Percentiles rank a stretch among this genome's conserved stretches.
Conservation (phyloP, 768 basidiomycete genomes). For the Bullera alba region DNA sequence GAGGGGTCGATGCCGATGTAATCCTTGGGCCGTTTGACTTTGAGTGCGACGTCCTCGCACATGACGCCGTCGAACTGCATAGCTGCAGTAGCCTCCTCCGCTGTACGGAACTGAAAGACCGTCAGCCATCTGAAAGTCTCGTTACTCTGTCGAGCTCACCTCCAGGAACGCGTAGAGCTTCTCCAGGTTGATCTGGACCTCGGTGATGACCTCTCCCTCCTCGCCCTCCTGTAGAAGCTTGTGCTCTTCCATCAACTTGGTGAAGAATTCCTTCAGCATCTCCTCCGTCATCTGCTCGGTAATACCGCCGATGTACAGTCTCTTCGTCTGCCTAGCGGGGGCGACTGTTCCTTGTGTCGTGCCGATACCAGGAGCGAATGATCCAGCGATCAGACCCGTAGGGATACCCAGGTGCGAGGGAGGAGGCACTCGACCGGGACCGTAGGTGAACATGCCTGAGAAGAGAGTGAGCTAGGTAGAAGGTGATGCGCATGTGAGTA, state of each 20-base stretch:
- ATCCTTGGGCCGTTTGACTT: slow-evolving; percentile 95
- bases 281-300: slow-evolving; percentile 90
- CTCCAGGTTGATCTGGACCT: slow-evolving; percentile 94
- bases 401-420: slow-evolving; percentile 84
- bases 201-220: slow-evolving; percentile 75
- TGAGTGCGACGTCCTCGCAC: slow-evolving; percentile 88
- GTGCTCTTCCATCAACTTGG: slow-evolving; percentile 80
- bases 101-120: slow-evolving; percentile 97
- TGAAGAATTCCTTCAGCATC: slow-evolving; percentile 89
- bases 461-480: slow-evolving; percentile 56
- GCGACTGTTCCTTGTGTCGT: slow-evolving; percentile 1
- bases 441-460: slow-evolving; percentile 73
- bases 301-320: slow-evolving; percentile 94
- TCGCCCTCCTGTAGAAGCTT: slow-evolving; percentile 41
- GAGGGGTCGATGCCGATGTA: slow-evolving; percentile 69
- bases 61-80: slow-evolving; percentile 98
- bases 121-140: neutral
- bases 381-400: slow-evolving; percentile 41
- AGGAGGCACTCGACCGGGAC: slow-evolving; percentile 82
- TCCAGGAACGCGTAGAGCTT: slow-evolving; percentile 99
- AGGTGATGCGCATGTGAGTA: too few species aligned
- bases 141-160: slow-evolving; percentile 50
- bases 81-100: slow-evolving; percentile 91
- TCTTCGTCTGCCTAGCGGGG: slow-evolving; percentile 68
- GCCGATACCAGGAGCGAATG: slow-evolving; percentile 30